Evolutionary conservation across 1,284 basidiomycete genomes (phyloP).

Genomic region (Neolentinus lepideus): DNA sequence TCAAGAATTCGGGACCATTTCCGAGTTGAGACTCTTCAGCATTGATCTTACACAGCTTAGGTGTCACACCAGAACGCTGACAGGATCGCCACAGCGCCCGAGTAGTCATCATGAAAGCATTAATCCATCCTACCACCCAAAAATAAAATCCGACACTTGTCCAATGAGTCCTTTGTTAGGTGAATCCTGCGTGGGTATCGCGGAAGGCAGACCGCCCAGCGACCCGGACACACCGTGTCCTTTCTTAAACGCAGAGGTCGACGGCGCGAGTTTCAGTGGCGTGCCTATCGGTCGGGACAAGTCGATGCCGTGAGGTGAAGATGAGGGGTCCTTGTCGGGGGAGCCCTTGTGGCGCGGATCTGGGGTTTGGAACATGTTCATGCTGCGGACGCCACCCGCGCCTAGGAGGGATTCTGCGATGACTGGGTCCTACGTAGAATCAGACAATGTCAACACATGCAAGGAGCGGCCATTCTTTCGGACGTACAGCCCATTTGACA

Average conservation of each 20-base stretch:
- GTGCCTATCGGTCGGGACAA: slow-evolving; percentile 35
- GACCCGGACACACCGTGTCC: slow-evolving; percentile 13
- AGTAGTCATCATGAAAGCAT: no score
- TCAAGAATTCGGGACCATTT: slow-evolving; percentile 37
- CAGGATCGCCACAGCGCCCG: no score
- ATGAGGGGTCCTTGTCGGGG: not conserved
- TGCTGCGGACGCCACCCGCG: slow-evolving; percentile 17
- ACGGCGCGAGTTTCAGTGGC: slow-evolving; percentile 63
- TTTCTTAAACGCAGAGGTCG: slow-evolving; percentile 59
- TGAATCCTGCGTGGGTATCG: slow-evolving; percentile 10
- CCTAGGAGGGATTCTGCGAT: slow-evolving; percentile 49
- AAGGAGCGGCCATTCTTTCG: not conserved
- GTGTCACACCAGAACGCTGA: no score
- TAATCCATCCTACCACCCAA: slow-evolving; percentile 50
- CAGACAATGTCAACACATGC: not conserved
- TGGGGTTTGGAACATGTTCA: not conserved
- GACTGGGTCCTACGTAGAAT: slow-evolving; percentile 40
- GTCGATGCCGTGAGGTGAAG: not conserved
- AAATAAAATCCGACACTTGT: slow-evolving; percentile 70
- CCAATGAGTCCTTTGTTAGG: slow-evolving; percentile 57
- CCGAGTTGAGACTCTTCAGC: not conserved
- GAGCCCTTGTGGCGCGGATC: not conserved
- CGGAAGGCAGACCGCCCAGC: not conserved
- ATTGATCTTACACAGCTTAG: no score
- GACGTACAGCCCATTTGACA: slow-evolving; percentile 69